Evolutionary conservation across 805 yeast genomes (phyloP), one percentile per base, ranked within the genome.

Genomic region (Cyberlindnera xishuangbannaensis): DNA sequence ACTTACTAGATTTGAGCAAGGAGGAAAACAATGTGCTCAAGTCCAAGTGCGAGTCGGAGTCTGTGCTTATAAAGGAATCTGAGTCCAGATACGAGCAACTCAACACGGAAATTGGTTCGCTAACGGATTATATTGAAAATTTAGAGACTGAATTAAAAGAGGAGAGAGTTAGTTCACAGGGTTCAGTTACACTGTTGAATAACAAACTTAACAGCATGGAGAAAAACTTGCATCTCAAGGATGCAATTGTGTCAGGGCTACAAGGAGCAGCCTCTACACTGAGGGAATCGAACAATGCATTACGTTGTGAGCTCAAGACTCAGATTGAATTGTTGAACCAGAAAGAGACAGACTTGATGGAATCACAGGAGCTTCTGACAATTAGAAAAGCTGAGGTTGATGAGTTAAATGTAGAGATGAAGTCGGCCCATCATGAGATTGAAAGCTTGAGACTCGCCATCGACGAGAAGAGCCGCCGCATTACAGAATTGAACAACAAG

Each of bases 331-430:
- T 18, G 25, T 25, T 40, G 27, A 14, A 8, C 2, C 24, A 33
- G 11, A 18, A 17, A 1, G 15, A 27, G 15, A 9, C 11, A 7
- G 25, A 37, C 13, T 30, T 50, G 13, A 18, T 18, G 3, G 52
- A 48, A 19, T 21, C 40, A 11, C 26, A 38, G 18, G 55, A 53
- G 16, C 27, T 40, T 1, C 30, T 51, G 27, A 33, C 41, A 3
- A 31, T 50, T 11, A 50, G 54, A 40, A 46, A 46, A 26, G 55
- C 55, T 3, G 58, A 53, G 28, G 54, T 52, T 25, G 44, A 41
- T 26, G 56, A 54, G 33, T 30, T 55, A 18, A 41, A 40, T 14
- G 18, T 39, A 13, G 53, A 53, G 31, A 18, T 45, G 10, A 40
- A 37, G 24, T 8, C 24, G 11, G 18, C 37, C 7, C 25, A 27